These are phyloP conservation scores for Malassezia sympodialis DNA, from an alignment of 1,284 basidiomycete genomes.

Conservation along the genomic window DNA sequence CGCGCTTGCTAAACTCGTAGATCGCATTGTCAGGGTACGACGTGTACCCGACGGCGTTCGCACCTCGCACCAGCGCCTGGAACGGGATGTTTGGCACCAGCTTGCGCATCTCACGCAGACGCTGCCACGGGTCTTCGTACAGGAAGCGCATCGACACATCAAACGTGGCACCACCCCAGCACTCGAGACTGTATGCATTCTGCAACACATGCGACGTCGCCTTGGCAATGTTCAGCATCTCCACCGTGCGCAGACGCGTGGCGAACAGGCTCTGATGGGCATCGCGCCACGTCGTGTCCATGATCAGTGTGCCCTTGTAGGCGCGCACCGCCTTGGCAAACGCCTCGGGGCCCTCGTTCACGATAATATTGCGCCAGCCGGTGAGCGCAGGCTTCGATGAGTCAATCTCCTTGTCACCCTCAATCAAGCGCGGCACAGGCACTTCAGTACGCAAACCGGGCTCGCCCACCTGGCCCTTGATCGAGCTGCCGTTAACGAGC, in stretches of 20 bases:
- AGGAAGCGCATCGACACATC: conserved; percentile 99
- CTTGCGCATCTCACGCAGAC: conserved; percentile 83
- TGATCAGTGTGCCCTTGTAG: conserved; percentile 70
- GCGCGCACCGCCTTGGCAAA: conserved; percentile 96
- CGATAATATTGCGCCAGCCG: conserved; percentile 98
- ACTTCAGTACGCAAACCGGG: conserved; percentile 88
- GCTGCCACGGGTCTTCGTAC: conserved; percentile 99
- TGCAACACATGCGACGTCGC: conserved; percentile 78
- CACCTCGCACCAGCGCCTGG: conserved; percentile 95
- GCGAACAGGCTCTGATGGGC: conserved; percentile 96
- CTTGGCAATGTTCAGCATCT: conserved; percentile 98
- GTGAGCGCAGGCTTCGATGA: conserved; percentile 68
- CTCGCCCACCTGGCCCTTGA: conserved; percentile 85
- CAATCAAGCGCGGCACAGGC: conserved; percentile 67
- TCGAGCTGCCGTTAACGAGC: conserved; percentile 93
- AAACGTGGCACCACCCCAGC: conserved; percentile 99
- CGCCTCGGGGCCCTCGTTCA: conserved; percentile 92
- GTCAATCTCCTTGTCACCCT: conserved; percentile 64
- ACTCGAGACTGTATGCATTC: conserved; percentile 93
- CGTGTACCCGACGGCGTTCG: conserved; percentile 98
- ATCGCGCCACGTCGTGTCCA: conserved; percentile 90
- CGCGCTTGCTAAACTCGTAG: conserved; percentile 70
- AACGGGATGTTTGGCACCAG: conserved; percentile 97
- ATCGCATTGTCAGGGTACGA: conserved; percentile 99
- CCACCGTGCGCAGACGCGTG: conserved; percentile 87